phyloP scores from a whole-genome alignment of 1,139 yeast genomes.

The Candida neerlandica region DNA sequence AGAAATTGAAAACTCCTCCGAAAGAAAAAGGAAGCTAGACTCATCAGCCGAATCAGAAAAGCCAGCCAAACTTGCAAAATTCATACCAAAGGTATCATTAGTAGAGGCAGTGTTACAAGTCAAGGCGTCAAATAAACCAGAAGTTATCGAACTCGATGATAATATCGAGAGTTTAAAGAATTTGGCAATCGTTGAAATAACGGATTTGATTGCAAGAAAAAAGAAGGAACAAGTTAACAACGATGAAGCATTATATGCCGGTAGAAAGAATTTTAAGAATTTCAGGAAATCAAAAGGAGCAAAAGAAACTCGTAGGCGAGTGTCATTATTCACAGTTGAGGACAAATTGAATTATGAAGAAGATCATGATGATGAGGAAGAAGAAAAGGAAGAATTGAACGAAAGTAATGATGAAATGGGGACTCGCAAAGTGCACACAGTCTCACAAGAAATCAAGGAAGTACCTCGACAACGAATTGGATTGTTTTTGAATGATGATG shows the following conservation, averaged over 20 bases:
- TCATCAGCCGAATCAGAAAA: constrained; percentile 1
- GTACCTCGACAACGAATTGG: neutral
- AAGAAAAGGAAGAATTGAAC: neutral
- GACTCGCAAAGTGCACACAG: neutral
- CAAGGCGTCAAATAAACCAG: constrained; percentile 32
- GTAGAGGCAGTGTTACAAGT: constrained; percentile 39
- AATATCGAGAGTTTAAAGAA: constrained; percentile 19
- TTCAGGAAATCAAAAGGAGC: constrained; percentile 30
- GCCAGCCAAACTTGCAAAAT: constrained; percentile 17
- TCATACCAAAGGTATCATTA: constrained; percentile 23
- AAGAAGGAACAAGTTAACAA: constrained; percentile 11
- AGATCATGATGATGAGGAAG: constrained; percentile 1
- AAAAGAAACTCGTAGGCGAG: neutral
- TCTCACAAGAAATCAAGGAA: neutral
- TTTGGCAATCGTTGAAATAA: constrained; percentile 40
- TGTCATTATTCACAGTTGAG: constrained; percentile 1
- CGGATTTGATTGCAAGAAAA: constrained; percentile 22
- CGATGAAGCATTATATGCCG: constrained; percentile 17
- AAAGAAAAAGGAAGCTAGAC: constrained; percentile 6
- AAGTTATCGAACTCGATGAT: constrained; percentile 25
- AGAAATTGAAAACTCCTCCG: neutral
- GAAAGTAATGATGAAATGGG: neutral
- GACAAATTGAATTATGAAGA: neutral
- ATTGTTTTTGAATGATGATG: constrained; percentile 2
- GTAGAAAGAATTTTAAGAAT: constrained; percentile 40